Conservation (phyloP, 2,329 filamentous ascomycete species). For the Aspergillus persii region DNA sequence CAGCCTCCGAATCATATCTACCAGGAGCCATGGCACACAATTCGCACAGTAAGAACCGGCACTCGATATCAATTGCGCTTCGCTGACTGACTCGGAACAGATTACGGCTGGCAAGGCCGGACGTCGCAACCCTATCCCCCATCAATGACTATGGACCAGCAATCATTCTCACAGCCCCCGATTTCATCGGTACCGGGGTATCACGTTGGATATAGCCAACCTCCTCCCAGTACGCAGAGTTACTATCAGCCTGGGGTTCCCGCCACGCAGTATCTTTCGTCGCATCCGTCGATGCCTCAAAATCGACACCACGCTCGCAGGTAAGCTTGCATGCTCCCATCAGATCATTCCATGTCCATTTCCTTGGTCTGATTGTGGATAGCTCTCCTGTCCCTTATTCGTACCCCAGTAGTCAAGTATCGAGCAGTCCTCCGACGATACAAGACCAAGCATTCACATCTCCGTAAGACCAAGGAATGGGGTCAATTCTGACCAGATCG, state of each 20-base stretch:
- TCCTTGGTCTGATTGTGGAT: background rate
- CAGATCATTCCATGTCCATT: background rate
- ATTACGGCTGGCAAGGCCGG: slow-evolving; percentile 31
- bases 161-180: slow-evolving; percentile 24
- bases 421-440: slow-evolving; percentile 19
- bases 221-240: slow-evolving; percentile 19
- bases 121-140: slow-evolving; percentile 29
- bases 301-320: slow-evolving; percentile 20
- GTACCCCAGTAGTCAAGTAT: slow-evolving; percentile 19
- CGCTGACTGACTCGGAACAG: slow-evolving; percentile 22
- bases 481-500: background rate
- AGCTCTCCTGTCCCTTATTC: slow-evolving; percentile 23
- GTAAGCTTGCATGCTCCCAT: slow-evolving; percentile 11
- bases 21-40: slow-evolving; percentile 31
- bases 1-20: slow-evolving; percentile 20
- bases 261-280: slow-evolving; percentile 19
- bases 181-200: slow-evolving; percentile 24
- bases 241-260: slow-evolving; percentile 21
- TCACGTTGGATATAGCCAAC: slow-evolving; percentile 25
- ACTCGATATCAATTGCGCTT: background rate
- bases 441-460: slow-evolving; percentile 24
- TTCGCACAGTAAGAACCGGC: slow-evolving; percentile 25
- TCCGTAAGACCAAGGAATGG: slow-evolving; percentile 11
- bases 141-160: slow-evolving; percentile 27
- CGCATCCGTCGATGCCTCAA: slow-evolving; percentile 12